Evolutionary conservation across 2,329 filamentous ascomycete species (phyloP), one percentile per base, ranked within the genome.

Genomic region (Botrytis galanthina): DNA sequence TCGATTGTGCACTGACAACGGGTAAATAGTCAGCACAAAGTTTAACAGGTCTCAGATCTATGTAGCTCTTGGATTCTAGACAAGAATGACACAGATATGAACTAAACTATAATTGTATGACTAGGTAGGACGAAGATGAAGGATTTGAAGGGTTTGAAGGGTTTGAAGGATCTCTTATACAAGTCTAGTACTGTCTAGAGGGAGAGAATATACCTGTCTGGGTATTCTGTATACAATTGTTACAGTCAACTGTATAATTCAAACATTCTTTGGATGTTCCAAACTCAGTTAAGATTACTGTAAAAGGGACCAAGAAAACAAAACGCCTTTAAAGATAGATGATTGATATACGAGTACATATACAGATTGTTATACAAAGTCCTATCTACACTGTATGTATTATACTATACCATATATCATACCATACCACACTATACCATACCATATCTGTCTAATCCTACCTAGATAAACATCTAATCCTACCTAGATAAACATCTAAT

Each of bases 1-100:
- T 67, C 44, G 63, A 66, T 62, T 67, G 48, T 67, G 63, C 44
- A 67, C 35, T 54, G 32, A 54, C 22, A 54, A 20, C 46, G 48
- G 22, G 46, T 54, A 67, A 54, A n/a, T 57, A 39, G 29, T 42
- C 22, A 26, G 7, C 48, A 54, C 64, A 42, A 57, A 54, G 64
- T 57, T 16, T 39, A n/a, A 32, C 35, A 57, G n/a, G 64, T 57
- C 64, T 68, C 64, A 57, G 64, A 68, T 68, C 29, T 26, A 14
- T 22, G 37, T 3, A 7, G 22, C 59, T 61, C 35, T 61, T 39
- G 22, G 26, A 29, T 57, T 61, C 59, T 61, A 39, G 59, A 39
- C 59, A 61, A 26, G 59, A 61, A 26, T 16, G 22, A 37, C 35
- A 61, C 35, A n/a, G 35, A 61, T 61, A 16, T 37, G 22, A 18